Base-by-base conservation (phyloP, 2,329 filamentous ascomycete species). In the Sclerotinia sclerotiorum region DNA sequence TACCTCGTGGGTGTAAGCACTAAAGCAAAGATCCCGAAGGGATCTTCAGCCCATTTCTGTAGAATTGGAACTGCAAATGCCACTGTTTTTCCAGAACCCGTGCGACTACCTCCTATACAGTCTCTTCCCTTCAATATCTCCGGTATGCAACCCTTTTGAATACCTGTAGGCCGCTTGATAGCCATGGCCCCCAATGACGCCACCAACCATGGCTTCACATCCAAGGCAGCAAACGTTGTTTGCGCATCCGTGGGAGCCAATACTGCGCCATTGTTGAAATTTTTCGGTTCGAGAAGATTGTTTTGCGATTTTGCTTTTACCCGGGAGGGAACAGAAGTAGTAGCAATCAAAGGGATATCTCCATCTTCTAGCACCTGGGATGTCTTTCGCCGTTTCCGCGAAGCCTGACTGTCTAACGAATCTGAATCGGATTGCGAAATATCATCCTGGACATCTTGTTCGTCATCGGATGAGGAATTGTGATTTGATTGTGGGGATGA, bases 61-160 rank as follows among this genome's bases (percentile, higher is more conserved):
- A 99, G 82, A 70, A 99, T 97, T 0, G 95, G 95, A 13, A 94
- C 93, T 0, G 94, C 92, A 79, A 99, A 99, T 1, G 95, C 94
- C 55, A 98, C 89, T 4, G 95, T 99, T 82, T 99, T 99, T 80
- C 95, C 95, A 17, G 94, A 97, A 83, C 95, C 95, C 0, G 95
- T 99, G 71, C 93, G 86, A 77, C 92, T 97, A 49, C 94, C 94
- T 77, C 95, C 95, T 74, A 99, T 97, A 77, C 93, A 97, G 80
- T 99, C 94, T 74, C 91, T 86, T 7, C 95, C 95, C 74, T 92
- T 90, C 46, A 99, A 79, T 69, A 98, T 97, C 78, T 95, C 91
- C 1, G 94, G 94, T 76, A 99, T 98, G 77, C 92, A 97, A 65
- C 88, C 90, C 76, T 91, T 92, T 75, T 99, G 95, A 82, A 99